Evolutionary conservation across 768 basidiomycete species (phyloP).

Genomic region (Tylopilus rubrobrunneus): DNA sequence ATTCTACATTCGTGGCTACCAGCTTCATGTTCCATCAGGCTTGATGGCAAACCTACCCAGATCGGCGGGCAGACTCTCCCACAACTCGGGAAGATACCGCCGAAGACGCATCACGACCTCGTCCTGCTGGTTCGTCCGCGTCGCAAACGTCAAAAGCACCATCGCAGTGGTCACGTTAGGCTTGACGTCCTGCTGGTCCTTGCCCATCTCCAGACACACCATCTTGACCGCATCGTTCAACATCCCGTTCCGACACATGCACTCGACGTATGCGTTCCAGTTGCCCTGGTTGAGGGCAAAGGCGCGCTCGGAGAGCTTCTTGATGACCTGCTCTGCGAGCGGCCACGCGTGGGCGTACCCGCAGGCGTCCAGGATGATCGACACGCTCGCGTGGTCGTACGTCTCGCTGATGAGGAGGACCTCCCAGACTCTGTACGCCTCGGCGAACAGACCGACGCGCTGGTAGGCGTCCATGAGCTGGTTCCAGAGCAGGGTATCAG

Average conservation of each 20-base stretch:
- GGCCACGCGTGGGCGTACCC: constrained; percentile 52
- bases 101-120: constrained; percentile 46
- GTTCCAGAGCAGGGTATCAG: constrained; percentile 71
- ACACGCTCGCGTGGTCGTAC: constrained; percentile 63
- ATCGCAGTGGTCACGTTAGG: constrained; percentile 49
- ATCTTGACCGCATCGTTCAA: constrained; percentile 65
- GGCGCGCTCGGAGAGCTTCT: constrained; percentile 44
- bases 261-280: constrained; percentile 84
- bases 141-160: constrained; percentile 55
- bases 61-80: constrained; percentile 24
- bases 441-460: constrained; percentile 64
- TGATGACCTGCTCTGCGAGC: constrained; percentile 53
- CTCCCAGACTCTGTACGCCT: constrained; percentile 81
- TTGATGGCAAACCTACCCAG: constrained; percentile 21
- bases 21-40: constrained; percentile 7
- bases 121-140: constrained; percentile 37
- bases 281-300: constrained; percentile 60
- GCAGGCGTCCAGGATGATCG: constrained; percentile 84
- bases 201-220: constrained; percentile 63
- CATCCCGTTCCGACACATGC: constrained; percentile 68
- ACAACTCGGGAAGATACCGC: constrained; percentile 37
- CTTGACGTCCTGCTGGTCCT: constrained; percentile 36
- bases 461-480: constrained; percentile 89
- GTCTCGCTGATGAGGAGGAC: constrained; percentile 55
- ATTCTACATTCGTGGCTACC: constrained; percentile 6